These are phyloP conservation scores for Fusarium redolens DNA, from an alignment of 2,329 filamentous ascomycete genomes.

Conservation along the genomic window DNA sequence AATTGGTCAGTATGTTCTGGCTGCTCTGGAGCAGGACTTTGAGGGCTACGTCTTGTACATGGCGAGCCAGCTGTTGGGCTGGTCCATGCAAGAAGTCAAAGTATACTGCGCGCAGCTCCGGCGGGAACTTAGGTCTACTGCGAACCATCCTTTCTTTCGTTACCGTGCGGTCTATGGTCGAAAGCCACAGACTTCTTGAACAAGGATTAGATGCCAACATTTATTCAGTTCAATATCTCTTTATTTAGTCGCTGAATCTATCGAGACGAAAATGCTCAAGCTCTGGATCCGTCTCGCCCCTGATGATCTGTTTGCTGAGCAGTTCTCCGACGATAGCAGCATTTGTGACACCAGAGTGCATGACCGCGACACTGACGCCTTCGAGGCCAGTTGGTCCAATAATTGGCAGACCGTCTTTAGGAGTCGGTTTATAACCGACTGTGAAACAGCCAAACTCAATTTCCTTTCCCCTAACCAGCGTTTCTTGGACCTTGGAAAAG, in stretches of 20 bases:
- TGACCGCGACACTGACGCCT: constrained; percentile 20
- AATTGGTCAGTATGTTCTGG: not conserved
- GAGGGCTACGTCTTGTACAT: constrained; percentile 6
- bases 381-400: constrained; percentile 22
- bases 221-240: rapidly evolving
- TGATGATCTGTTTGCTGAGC: constrained; percentile 16
- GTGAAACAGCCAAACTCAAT: constrained; percentile 22
- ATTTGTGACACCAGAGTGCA: constrained; percentile 35
- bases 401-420: constrained; percentile 21
- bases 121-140: not conserved
- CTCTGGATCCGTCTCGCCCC: not conserved
- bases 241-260: not conserved
- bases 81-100: not conserved
- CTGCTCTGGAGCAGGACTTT: constrained; percentile 1
- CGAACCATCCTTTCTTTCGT: constrained; percentile 2
- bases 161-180: not conserved
- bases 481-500: constrained; percentile 4
- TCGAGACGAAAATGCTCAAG: not conserved
- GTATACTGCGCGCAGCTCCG: constrained; percentile 5
- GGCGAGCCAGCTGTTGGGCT: constrained; percentile 4
- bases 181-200: not conserved
- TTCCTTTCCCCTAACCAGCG: not conserved
- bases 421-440: constrained; percentile 22
- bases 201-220: rapidly evolving
- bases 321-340: constrained; percentile 31